Evolutionary conservation across 1,284 basidiomycete species (phyloP).

Genomic region (Ceratobasidium sp.): DNA sequence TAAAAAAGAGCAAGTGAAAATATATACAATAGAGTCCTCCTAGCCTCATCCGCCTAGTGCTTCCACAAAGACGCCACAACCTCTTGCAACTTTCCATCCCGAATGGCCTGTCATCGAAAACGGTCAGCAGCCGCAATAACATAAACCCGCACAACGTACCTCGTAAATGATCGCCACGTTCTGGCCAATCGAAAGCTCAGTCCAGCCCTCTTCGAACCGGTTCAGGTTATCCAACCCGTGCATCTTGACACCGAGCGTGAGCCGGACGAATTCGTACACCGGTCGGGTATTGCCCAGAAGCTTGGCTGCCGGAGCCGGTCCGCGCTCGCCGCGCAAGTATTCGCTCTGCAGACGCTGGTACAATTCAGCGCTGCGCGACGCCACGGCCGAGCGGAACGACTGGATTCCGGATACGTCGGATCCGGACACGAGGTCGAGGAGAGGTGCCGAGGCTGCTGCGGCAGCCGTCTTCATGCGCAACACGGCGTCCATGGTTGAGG

Average conservation of each 20-base stretch:
- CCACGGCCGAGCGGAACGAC: conserved; percentile 60
- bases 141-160: conserved; percentile 32
- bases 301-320: conserved; percentile 51
- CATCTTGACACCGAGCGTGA: conserved; percentile 71
- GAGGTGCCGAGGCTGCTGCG: conserved; percentile 61
- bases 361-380: conserved; percentile 55
- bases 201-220: conserved; percentile 62
- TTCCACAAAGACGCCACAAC: conserved; percentile 53
- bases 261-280: conserved; percentile 74
- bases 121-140: conserved; percentile 43
- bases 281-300: conserved; percentile 68
- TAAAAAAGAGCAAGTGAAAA: too few species aligned
- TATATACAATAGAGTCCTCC: too few species aligned
- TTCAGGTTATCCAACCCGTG: conserved; percentile 72
- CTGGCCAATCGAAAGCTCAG: conserved; percentile 63
- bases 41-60: conserved; percentile 3
- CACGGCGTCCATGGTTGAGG: conserved; percentile 70
- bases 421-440: conserved; percentile 64
- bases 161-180: conserved; percentile 70
- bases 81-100: conserved; percentile 72
- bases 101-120: conserved; percentile 56
- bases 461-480: conserved; percentile 72
- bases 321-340: conserved; percentile 60
- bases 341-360: conserved; percentile 60
- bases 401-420: conserved; percentile 53